Evolutionary conservation across 1,284 basidiomycete species (phyloP).

Genomic region (Irpex sp.): DNA sequence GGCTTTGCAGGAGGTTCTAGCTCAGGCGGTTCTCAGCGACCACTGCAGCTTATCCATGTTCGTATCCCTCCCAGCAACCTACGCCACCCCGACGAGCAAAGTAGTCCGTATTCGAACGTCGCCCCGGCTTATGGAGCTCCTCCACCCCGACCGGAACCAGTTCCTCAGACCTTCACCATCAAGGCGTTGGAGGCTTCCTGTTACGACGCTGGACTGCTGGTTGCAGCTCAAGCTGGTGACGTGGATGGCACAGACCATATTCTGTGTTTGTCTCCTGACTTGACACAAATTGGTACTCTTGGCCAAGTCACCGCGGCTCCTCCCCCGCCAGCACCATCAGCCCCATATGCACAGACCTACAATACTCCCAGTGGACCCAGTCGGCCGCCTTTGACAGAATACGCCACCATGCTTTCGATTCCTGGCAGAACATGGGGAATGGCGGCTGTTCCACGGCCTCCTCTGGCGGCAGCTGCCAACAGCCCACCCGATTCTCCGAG

Average conservation of each 20-base stretch:
- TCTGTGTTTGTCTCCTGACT: constrained; percentile 74
- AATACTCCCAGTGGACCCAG: constrained; percentile 37
- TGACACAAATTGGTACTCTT: constrained; percentile 62
- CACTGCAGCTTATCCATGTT: constrained; percentile 70
- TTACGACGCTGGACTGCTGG: constrained; percentile 60
- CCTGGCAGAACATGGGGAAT: constrained; percentile 85
- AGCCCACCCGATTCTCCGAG: constrained; percentile 42
- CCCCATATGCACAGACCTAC: constrained; percentile 37
- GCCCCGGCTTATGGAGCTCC: constrained; percentile 40
- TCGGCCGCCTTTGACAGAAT: constrained; percentile 68
- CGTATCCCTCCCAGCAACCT: constrained; percentile 76
- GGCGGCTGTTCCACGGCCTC: constrained; percentile 47
- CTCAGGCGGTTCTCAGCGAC: constrained; percentile 30
- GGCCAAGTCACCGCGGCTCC: constrained; percentile 47
- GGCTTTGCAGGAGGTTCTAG: constrained; percentile 31
- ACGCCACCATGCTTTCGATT: constrained; percentile 72
- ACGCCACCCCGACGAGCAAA: constrained; percentile 71
- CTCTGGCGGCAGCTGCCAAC: constrained; percentile 21
- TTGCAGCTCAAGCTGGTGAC: constrained; percentile 70
- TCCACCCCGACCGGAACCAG: constrained; percentile 39
- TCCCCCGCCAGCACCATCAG: constrained; percentile 36
- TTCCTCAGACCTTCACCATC: constrained; percentile 51
- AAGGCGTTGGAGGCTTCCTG: constrained; percentile 53
- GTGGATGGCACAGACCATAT: constrained; percentile 73
- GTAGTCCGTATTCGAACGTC: constrained; percentile 42